Percentiles rank a stretch among this genome's conserved stretches.
Conservation (phyloP, 2,329 filamentous ascomycete genomes). For the Blastomyces silverae region DNA sequence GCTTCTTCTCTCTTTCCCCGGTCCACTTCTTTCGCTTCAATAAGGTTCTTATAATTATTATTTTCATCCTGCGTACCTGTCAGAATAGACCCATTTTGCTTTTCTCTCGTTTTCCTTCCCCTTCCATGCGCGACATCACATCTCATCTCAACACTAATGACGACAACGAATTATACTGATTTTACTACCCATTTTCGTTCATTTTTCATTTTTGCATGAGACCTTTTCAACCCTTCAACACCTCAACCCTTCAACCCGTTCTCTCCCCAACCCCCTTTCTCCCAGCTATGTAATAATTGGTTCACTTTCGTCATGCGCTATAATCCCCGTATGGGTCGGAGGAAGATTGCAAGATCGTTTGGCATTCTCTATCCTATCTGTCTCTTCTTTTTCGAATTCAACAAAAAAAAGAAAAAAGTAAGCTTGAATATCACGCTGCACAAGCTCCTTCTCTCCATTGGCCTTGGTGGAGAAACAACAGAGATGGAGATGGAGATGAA, state of each 20-base stretch:
- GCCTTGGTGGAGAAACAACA: too few species aligned
- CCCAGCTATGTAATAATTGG: too few species aligned
- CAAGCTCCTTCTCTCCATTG: not conserved
- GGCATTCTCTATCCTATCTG: too few species aligned
- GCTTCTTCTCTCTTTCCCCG: not conserved
- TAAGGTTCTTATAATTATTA: not conserved
- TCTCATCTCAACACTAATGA: not conserved
- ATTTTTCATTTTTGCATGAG: not conserved
- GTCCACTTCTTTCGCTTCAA: not conserved
- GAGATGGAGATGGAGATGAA: not conserved
- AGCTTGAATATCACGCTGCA: not conserved
- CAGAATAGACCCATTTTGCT: not conserved
- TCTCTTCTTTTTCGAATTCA: not conserved
- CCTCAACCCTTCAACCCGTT: not conserved
- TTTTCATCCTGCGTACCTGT: not conserved
- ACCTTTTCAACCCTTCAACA: not conserved
- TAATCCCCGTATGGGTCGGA: not conserved
- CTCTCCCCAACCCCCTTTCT: too few species aligned
- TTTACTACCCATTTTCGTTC: too few species aligned
- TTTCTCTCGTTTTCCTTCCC: not conserved
- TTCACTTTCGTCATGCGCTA: not conserved
- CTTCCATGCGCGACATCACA: not conserved
- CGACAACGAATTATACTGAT: not conserved
- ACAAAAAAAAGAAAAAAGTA: not conserved
- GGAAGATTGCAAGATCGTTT: not conserved